A percentile compares a stretch with the other conserved stretches of the same genome.
Conservation (phyloP, 2,329 filamentous ascomycete species). For the Teratosphaeria destructans region DNA sequence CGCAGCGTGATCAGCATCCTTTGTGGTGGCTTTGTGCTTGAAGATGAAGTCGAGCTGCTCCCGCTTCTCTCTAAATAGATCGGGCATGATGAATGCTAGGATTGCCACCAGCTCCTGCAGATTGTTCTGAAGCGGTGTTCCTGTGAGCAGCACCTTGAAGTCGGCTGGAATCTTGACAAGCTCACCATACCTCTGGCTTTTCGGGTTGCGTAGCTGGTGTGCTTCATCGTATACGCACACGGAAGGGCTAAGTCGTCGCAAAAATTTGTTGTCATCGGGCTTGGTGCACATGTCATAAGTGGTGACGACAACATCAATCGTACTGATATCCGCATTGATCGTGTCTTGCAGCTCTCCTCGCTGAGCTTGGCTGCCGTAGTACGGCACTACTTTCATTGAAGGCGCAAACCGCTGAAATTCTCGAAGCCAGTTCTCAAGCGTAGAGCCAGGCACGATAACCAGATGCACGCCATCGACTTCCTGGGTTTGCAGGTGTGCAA, state of each 20-base stretch:
- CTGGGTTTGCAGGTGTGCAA: slow-evolving; percentile 69
- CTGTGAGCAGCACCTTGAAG: slow-evolving; percentile 81
- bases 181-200: slow-evolving; percentile 69
- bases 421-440: slow-evolving; percentile 87
- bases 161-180: slow-evolving; percentile 64
- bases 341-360: slow-evolving; percentile 57
- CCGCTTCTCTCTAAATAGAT: slow-evolving; percentile 65
- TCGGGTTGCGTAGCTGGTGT: slow-evolving; percentile 81
- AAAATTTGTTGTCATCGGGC: slow-evolving; percentile 52
- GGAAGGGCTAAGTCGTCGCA: slow-evolving; percentile 45
- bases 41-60: slow-evolving; percentile 81
- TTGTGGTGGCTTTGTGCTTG: slow-evolving; percentile 79
- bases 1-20: slow-evolving; percentile 64
- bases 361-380: slow-evolving; percentile 60
- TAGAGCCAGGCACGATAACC: slow-evolving; percentile 85
- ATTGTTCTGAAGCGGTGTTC: slow-evolving; percentile 91
- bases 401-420: slow-evolving; percentile 87
- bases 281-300: slow-evolving; percentile 58
- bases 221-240: slow-evolving; percentile 84
- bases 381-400: slow-evolving; percentile 57
- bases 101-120: slow-evolving; percentile 83
- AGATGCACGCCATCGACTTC: slow-evolving; percentile 62
- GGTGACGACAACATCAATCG: slow-evolving; percentile 59
- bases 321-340: slow-evolving; percentile 53
- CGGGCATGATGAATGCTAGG: slow-evolving; percentile 85